Percentiles rank a stretch among this genome's conserved stretches.
Conservation (phyloP, 2,329 filamentous ascomycete genomes). For the Simplicillium sp. region DNA sequence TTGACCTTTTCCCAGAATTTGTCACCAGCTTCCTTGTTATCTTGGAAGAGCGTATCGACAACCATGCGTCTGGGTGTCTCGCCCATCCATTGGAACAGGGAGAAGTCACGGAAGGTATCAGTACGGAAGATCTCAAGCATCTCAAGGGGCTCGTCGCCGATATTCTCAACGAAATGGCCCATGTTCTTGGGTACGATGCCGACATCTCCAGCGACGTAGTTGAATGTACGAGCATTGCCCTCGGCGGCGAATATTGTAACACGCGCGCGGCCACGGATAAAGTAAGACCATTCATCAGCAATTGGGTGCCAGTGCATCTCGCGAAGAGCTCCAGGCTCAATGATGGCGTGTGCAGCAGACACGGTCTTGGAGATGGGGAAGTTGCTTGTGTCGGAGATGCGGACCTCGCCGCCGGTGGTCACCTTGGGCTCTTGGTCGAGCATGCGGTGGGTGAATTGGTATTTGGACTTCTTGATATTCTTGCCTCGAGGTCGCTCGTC, state of each 20-base stretch:
- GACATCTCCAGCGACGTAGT: slow-evolving; percentile 66
- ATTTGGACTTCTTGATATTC: slow-evolving; percentile 55
- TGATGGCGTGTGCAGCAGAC: slow-evolving; percentile 61
- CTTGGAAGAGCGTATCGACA: slow-evolving; percentile 55
- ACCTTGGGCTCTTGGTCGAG: slow-evolving; percentile 58
- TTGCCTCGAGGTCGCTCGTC: slow-evolving; percentile 54
- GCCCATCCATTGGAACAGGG: slow-evolving; percentile 66
- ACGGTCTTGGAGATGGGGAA: slow-evolving; percentile 67
- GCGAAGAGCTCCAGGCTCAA: slow-evolving; percentile 61
- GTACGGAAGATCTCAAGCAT: slow-evolving; percentile 69
- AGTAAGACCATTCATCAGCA: slow-evolving; percentile 75
- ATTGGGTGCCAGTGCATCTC: slow-evolving; percentile 81
- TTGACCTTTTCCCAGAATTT: slow-evolving; percentile 54
- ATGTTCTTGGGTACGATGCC: slow-evolving; percentile 70
- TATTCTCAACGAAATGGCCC: slow-evolving; percentile 76
- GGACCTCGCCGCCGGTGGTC: slow-evolving; percentile 60
- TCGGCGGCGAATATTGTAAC: slow-evolving; percentile 67
- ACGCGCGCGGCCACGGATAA: slow-evolving; percentile 61
- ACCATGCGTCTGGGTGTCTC: slow-evolving; percentile 60
- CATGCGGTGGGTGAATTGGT: slow-evolving; percentile 63
- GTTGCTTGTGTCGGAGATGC: slow-evolving; percentile 67
- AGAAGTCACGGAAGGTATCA: slow-evolving; percentile 64
- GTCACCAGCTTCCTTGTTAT: slow-evolving; percentile 49
- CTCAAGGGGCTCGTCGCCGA: slow-evolving; percentile 65
- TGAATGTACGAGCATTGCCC: slow-evolving; percentile 62